phyloP scores from a whole-genome alignment of 805 yeast genomes.

The Schizosaccharomyces lindneri region DNA sequence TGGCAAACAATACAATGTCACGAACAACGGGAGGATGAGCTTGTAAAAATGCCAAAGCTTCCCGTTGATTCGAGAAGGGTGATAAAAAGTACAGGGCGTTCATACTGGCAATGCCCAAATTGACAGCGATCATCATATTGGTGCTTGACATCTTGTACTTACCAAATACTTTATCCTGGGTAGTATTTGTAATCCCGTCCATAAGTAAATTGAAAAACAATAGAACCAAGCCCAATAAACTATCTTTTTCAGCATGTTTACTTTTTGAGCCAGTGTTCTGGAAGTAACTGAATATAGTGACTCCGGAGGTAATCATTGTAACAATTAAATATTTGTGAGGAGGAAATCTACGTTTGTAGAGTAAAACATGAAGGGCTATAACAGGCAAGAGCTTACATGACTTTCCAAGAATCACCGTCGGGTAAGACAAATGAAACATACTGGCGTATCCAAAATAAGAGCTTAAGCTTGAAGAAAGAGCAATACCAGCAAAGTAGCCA shows the following conservation, averaged over 20 bases:
- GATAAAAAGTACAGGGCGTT: constrained; percentile 16
- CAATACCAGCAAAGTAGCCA: constrained; percentile 7
- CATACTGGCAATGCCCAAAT: constrained; percentile 20
- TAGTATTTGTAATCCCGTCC: constrained; percentile 81
- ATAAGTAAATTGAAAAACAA: constrained; percentile 40
- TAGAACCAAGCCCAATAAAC: constrained; percentile 32
- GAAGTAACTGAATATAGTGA: constrained; percentile 44
- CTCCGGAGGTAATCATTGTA: constrained; percentile 55
- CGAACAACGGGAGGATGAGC: constrained; percentile 27
- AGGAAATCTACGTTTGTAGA: constrained; percentile 53
- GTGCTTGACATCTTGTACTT: constrained; percentile 45
- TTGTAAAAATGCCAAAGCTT: constrained; percentile 24
- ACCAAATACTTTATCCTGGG: constrained; percentile 67
- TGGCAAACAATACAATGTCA: constrained; percentile 41
- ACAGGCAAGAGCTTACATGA: constrained; percentile 88
- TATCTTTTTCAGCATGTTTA: constrained; percentile 10
- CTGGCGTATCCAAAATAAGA: constrained; percentile 66
- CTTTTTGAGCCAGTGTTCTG: constrained; percentile 13
- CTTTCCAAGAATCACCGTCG: constrained; percentile 67
- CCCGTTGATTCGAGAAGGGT: constrained; percentile 18
- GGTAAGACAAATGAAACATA: constrained; percentile 58
- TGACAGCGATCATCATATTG: constrained; percentile 58
- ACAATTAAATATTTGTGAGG: constrained; percentile 59
- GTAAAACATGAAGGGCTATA: constrained; percentile 36
- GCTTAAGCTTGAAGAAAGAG: constrained; percentile 54